Evolutionary conservation across 2,329 filamentous ascomycete genomes (phyloP).

Genomic region (Cytospora leucostoma): DNA sequence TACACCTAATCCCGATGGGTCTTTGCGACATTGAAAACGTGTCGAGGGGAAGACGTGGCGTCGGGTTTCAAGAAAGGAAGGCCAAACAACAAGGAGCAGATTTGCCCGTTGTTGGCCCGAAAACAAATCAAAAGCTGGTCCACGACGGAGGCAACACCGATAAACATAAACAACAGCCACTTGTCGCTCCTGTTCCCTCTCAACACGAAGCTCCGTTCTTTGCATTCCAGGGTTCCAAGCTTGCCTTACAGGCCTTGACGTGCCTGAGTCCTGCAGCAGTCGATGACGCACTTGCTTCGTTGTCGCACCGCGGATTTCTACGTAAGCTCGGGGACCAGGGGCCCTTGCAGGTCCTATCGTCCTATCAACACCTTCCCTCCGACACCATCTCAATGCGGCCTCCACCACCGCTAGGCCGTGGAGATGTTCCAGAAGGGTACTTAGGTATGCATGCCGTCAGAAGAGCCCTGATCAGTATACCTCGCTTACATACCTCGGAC

Average conservation of each 20-base stretch:
- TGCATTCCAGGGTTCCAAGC: too few relatives aligned
- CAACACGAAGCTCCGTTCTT: too few relatives aligned
- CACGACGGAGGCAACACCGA: neutral
- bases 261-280: neutral
- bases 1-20: conserved; percentile 11
- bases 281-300: conserved; percentile 20
- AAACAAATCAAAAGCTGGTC: neutral
- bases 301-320: conserved; percentile 16
- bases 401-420: too few relatives aligned
- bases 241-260: too few relatives aligned
- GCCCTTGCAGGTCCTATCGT: neutral
- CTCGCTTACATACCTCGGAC: too few relatives aligned
- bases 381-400: too few relatives aligned
- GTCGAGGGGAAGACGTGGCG: neutral
- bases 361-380: too few relatives aligned
- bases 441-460: too few relatives aligned
- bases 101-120: neutral
- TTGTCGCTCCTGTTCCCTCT: too few relatives aligned
- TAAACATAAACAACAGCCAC: neutral
- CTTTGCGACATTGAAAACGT: conserved; percentile 5
- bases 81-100: neutral
- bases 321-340: neutral
- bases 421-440: too few relatives aligned
- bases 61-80: conserved; percentile 14
- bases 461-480: too few relatives aligned